These are phyloP conservation scores for Arabis alpina DNA, from an alignment of 345 rosid species.

Conservation along the genomic window DNA sequence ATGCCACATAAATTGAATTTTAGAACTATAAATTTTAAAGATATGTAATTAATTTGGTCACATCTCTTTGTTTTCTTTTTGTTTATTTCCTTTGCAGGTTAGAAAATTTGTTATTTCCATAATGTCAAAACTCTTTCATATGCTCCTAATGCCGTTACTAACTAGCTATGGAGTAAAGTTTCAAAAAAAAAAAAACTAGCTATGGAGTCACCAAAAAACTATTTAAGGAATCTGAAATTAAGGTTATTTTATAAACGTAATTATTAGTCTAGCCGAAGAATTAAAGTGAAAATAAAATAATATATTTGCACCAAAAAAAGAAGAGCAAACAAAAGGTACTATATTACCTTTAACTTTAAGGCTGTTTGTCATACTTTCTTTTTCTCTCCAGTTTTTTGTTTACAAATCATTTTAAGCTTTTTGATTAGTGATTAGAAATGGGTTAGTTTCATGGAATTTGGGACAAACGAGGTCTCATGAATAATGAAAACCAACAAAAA, in stretches of 20 bases:
- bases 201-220: neutral
- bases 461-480: neutral
- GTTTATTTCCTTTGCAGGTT: neutral
- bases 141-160: slow-evolving; percentile 11
- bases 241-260: slow-evolving; percentile 10
- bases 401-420: slow-evolving; percentile 32
- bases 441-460: slow-evolving; percentile 11
- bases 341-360: slow-evolving; percentile 41
- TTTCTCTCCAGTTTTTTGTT: slow-evolving; percentile 9
- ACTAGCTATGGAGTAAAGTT: too few relatives aligned
- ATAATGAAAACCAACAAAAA: neutral
- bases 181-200: too few relatives aligned
- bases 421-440: slow-evolving; percentile 23
- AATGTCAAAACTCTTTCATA: neutral
- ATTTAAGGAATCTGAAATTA: slow-evolving; percentile 2
- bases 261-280: slow-evolving; percentile 9
- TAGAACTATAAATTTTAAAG: neutral
- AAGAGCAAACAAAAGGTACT: slow-evolving; percentile 30
- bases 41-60: slow-evolving; percentile 29
- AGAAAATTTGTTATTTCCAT: slow-evolving; percentile 14
- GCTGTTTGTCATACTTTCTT: slow-evolving; percentile 28
- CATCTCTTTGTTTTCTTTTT: slow-evolving; percentile 13
- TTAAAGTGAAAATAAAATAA: neutral
- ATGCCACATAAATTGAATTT: neutral
- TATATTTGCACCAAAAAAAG: neutral